Base-by-base conservation (phyloP, 176 grass and related monocot species). In the Typha latifolia region DNA sequence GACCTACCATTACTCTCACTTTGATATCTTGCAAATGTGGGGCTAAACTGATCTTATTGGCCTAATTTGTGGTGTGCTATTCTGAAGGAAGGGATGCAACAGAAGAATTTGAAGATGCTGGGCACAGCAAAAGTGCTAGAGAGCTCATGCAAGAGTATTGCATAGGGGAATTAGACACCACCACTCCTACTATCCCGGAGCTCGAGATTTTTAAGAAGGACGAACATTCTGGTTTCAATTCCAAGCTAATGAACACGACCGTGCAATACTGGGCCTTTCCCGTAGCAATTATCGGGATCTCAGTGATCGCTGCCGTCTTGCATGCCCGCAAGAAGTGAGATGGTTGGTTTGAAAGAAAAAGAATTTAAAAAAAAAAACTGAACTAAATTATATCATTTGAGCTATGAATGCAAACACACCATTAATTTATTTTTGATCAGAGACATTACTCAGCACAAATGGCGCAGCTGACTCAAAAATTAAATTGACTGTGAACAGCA, bases 31-130 rank as follows among this genome's bases (percentile, higher is more conserved):
- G 34, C 34, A 37, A 37, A 37, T 37, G 34, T 6, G 4, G 7
- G 7, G 34, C 4, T 37, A 37, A 37, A 6, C 7, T 37, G 34
- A 20, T 57, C 19, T 57, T 57, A 57, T 57, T 57, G 52, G 53
- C 22, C 53, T 59, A 59, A 69, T 20, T 52, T 14, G 10, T 50
- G 48, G 19, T 51, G 20, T 69, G 70, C 66, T 48, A 14, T 20
- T 84, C 72, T 86, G 12, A 93, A 99, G 89, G 94, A 34, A 90
- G 81, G 83, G 86, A 99, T 64, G 78, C 81, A 23, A 99, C 76
- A n/a, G 89, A 85, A 62, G 89, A 93, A 63, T 99, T 99, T 71
- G 83, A 93, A 2, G 94, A 99, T 61, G 86, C 76, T 0, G 86
- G 89, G 18, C 94, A 99, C 81, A 87, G 72, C 83, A 83, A 85